These are phyloP conservation scores for Scheffersomyces insectosa DNA, from an alignment of 1,139 yeast species.

Conservation along the genomic window DNA sequence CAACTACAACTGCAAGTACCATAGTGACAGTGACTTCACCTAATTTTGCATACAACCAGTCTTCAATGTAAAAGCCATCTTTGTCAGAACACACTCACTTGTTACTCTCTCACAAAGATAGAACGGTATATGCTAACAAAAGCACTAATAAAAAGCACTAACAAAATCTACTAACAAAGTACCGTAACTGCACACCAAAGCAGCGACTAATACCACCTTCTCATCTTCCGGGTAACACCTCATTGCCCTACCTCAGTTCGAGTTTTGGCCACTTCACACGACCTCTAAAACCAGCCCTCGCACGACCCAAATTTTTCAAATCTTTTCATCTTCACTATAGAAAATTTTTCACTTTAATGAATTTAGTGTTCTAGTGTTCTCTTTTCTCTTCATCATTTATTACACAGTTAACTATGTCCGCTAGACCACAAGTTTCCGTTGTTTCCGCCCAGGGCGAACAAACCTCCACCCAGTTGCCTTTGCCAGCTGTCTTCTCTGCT, in stretches of 20 bases:
- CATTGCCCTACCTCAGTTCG: not conserved
- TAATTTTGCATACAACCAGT: too few relatives aligned
- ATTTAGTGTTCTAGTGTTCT: conserved; percentile 4
- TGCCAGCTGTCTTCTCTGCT: conserved; percentile 99
- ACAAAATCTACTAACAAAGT: too few relatives aligned
- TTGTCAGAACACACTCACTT: too few relatives aligned
- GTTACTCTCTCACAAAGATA: too few relatives aligned
- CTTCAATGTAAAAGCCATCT: too few relatives aligned
- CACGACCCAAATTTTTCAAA: conserved; percentile 4
- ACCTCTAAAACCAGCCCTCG: conserved; percentile 1
- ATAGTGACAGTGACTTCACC: too few relatives aligned
- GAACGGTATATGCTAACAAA: too few relatives aligned
- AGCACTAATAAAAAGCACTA: too few relatives aligned
- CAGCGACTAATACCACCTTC: too few relatives aligned
- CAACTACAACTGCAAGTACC: too few relatives aligned
- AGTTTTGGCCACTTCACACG: conserved; percentile 1
- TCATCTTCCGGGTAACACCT: conserved; percentile 5
- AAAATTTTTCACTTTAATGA: conserved; percentile 15
- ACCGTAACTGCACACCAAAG: too few relatives aligned
- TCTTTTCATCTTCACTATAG: conserved; percentile 3
- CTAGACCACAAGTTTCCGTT: conserved; percentile 97
- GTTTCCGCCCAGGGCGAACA: conserved; percentile 86
- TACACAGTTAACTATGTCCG: conserved; percentile 53
- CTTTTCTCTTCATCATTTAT: conserved; percentile 25
- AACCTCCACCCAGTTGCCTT: conserved; percentile 80